A percentile compares a stretch with the other conserved stretches of the same genome.
Conservation (phyloP, 129 eudicot genomes). For the Kitagawia praeruptora region DNA sequence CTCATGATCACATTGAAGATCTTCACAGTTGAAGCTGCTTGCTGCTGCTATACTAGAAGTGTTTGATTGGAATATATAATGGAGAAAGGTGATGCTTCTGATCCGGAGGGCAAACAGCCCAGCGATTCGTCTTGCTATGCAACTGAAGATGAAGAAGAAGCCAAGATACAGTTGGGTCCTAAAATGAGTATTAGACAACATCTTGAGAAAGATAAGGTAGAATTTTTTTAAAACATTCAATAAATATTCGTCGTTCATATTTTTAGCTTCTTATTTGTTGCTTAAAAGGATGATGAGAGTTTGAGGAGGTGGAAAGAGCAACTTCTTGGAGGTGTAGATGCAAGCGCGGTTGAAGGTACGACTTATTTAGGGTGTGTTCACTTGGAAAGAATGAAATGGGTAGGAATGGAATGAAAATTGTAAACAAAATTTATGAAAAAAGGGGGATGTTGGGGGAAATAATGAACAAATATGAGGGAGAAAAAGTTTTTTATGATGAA, state of each 20-base stretch:
- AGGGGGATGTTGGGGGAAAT: too few relatives aligned
- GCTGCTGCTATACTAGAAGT: neutral
- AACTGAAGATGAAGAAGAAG: slow-evolving; percentile 75
- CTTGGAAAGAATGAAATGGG: too few relatives aligned
- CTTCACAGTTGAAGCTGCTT: neutral
- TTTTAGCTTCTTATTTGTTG: neutral
- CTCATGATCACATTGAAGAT: neutral
- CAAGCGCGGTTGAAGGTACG: slow-evolving; percentile 33
- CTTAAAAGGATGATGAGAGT: slow-evolving; percentile 64
- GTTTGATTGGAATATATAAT: neutral
- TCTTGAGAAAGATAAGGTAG: slow-evolving; percentile 80
- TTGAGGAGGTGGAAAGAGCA: slow-evolving; percentile 73
- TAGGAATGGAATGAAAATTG: too few relatives aligned
- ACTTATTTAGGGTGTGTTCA: too few relatives aligned
- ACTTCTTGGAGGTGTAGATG: slow-evolving; percentile 36
- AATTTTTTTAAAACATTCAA: neutral
- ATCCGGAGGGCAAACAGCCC: slow-evolving; percentile 23
- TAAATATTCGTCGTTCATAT: neutral
- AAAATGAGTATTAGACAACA: slow-evolving; percentile 61
- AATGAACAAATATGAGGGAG: too few relatives aligned
- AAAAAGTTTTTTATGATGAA: too few relatives aligned
- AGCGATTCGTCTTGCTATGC: slow-evolving; percentile 46
- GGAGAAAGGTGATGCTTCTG: slow-evolving; percentile 24
- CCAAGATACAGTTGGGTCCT: slow-evolving; percentile 63
- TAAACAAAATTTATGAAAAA: too few relatives aligned